Evolutionary conservation across 1,284 basidiomycete species (phyloP), one percentile per base, ranked within the genome.

Genomic region (Puccinia hordei): DNA sequence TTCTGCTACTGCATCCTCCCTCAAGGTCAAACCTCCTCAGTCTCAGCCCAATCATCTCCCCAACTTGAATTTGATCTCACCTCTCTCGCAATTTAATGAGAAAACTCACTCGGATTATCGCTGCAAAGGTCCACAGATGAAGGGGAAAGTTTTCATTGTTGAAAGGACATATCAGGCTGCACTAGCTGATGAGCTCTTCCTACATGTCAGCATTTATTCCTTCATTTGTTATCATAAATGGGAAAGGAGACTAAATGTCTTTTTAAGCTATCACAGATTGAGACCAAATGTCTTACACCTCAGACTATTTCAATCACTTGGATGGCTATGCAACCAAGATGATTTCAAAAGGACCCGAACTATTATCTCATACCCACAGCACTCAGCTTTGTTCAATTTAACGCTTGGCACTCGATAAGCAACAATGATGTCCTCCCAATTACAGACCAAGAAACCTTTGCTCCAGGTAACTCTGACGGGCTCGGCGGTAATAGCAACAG

Each of bases 131-230:
- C 41, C 51, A n/a, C 27, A 69, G n/a, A 79, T 79, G 51, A 33
- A 55, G 17, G 66, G 66, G 8, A 68, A 71, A 46, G 49, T 44
- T 1, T 79, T 69, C 49, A 12, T 71, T 19, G 76, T 79, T 35
- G 68, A 79, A 71, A 53, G 76, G 30, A 79, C 76, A 35, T 79
- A 69, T 53, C 63, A 79, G 61, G 76, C 76, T 61, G 55, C 44
- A 24, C 44, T 79, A 27, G 68, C 66, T 41, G 76, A 79, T 66
- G 76, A 79, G 53, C 53, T 79, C 13, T 38, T 79, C 22, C 49
- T 75, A 5, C 71, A 73, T 35, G 38, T 71, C 27, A 51, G 76
- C 65, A 46, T 61, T 30, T 71, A 13, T 41, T 30, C 27, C 2
- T 17, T 38, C 22, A 12, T 38, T 24, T 55, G 19, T 6, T 55